Conservation (phyloP, 495 filamentous ascomycete genomes). For the Penicillium tannophilum region DNA sequence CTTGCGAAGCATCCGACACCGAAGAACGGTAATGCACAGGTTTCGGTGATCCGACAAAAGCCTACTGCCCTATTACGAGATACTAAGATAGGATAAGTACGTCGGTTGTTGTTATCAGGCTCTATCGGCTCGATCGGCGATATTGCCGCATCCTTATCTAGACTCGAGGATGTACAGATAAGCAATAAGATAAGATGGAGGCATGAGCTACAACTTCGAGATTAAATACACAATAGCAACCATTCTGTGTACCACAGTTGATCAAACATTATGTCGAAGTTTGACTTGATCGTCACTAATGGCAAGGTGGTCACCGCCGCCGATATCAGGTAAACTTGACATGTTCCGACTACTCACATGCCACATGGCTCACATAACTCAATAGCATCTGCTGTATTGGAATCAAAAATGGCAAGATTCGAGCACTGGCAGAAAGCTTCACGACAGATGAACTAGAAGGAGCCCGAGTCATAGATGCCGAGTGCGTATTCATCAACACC, state of each 20-base stretch:
- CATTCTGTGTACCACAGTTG: background rate
- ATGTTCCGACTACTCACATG: background rate
- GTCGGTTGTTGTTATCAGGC: background rate
- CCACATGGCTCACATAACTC: background rate
- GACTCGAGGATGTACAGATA: background rate
- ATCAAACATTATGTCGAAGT: constrained; percentile 2
- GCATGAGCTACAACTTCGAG: background rate
- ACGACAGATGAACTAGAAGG: constrained; percentile 10
- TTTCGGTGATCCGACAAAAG: no score
- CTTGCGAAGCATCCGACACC: no score
- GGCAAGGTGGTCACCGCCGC: constrained; percentile 15
- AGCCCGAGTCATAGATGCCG: constrained; percentile 16
- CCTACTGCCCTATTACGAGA: background rate
- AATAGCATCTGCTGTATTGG: constrained; percentile 18
- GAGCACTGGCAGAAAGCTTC: constrained; percentile 14
- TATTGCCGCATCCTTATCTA: constrained; percentile 2
- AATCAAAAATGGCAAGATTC: constrained; percentile 19
- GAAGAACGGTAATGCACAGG: no score
- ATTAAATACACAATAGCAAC: background rate
- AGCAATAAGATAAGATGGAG: constrained; percentile 1
- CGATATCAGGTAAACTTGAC: constrained; percentile 12
- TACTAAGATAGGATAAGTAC: background rate
- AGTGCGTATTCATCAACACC: constrained; percentile 6
- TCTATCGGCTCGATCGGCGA: background rate
- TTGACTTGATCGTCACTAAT: constrained; percentile 17